These are phyloP conservation scores for Globisporangium lucens DNA, from an alignment of 352 stramenopile species.

Conservation along the genomic window DNA sequence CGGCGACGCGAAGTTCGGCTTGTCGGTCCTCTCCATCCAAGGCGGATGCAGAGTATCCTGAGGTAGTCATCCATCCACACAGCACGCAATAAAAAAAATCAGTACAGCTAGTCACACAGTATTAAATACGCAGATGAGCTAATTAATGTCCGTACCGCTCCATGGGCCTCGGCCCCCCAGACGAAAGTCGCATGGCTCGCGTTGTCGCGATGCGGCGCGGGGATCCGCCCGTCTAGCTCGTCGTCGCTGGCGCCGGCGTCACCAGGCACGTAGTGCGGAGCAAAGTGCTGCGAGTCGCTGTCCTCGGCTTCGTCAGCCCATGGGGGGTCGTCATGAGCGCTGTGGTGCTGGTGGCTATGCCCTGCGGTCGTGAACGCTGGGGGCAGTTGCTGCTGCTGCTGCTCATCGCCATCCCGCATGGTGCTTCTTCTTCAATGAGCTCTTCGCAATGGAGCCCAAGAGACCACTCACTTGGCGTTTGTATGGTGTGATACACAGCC, in stretches of 20 bases:
- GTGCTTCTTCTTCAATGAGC: neutral
- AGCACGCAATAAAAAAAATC: neutral
- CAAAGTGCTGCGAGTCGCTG: conserved; percentile 7
- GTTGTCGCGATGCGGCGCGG: conserved; percentile 7
- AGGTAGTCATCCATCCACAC: neutral
- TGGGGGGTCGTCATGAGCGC: neutral
- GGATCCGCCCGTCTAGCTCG: neutral
- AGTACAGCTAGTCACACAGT: too few species aligned
- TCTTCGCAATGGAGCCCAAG: neutral
- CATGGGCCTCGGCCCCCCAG: neutral
- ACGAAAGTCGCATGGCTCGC: conserved; percentile 11
- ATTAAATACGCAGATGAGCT: too few species aligned
- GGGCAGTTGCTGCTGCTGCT: neutral
- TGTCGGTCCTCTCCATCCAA: conserved; percentile 4
- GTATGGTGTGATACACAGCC: neutral
- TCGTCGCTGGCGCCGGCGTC: conserved; percentile 11
- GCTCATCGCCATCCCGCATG: neutral
- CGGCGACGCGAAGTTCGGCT: conserved; percentile 9
- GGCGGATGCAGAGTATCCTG: conserved; percentile 5
- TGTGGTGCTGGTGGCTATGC: neutral
- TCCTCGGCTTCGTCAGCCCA: neutral
- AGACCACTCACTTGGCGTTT: neutral
- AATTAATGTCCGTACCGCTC: neutral
- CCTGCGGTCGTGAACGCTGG: conserved; percentile 1
- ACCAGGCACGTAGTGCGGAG: conserved; percentile 7